Evolutionary conservation across 345 rosid species (phyloP), one percentile per base, ranked within the genome.

Genomic region (Anastatica hierochuntica): DNA sequence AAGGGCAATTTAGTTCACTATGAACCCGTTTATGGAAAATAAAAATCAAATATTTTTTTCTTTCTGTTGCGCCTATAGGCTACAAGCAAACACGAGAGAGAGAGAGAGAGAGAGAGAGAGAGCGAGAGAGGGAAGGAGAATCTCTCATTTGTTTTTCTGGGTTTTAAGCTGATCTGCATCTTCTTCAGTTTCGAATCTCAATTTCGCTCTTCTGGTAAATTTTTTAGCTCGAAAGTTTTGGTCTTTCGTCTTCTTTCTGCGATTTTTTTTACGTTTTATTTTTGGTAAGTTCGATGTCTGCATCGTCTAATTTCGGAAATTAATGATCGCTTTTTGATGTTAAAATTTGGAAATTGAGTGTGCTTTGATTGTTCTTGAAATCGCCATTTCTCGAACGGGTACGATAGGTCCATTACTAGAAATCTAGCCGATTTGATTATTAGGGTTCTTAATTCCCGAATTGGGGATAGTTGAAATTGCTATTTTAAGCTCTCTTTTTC

Each of bases 61-160:
- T 4, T n/a, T 53, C 6, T 21, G 53, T 36, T 65, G 57, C 50
- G 62, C 55, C 61, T 45, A 47, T 24, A 49, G 64, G 58, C 29
- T 49, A 34, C 27, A 66, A 29, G 47, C 49, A 51, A 50, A 58
- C 58, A 43, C 36, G 13, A 43, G 50, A 40, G 49, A 26, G 52
- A 16, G 58, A 13, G 37, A 2, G 49, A 35, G n/a, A n/a, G n/a
- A n/a, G n/a, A n/a, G n/a, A n/a, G n/a, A n/a, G n/a, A 56, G 45
- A 20, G 37, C 14, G 1, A 11, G 0, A 11, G 49, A 14, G 16
- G 6, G 33, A 7, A 24, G 2, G 20, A 36, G 38, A 35, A 52
- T 67, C 61, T 67, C 45, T 67, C 33, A 46, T 31, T n/a, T n/a
- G n/a, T n/a, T n/a, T n/a, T 38, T 67, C 61, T 67, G 71, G 71